These are phyloP conservation scores for Cercospora sp. DNA, from an alignment of 2,329 filamentous ascomycete genomes.

Conservation along the genomic window DNA sequence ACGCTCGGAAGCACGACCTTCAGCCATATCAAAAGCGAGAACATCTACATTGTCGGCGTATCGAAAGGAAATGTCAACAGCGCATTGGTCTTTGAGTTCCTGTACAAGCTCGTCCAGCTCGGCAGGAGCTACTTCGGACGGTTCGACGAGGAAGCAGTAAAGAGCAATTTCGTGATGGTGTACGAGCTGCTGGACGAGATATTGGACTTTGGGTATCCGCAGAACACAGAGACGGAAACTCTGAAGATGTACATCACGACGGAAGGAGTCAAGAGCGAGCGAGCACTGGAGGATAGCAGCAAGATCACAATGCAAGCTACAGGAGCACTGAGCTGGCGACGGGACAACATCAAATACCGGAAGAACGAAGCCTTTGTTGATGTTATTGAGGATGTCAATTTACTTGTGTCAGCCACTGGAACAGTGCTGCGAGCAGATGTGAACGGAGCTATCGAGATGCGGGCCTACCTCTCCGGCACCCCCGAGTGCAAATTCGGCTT, in stretches of 20 bases:
- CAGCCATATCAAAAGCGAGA: constrained; percentile 99
- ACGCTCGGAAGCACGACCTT: constrained; percentile 98
- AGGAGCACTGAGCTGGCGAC: constrained; percentile 92
- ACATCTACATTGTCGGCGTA: constrained; percentile 95
- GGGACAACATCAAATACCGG: constrained; percentile 96
- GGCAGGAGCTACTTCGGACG: constrained; percentile 98
- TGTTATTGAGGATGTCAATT: constrained; percentile 97
- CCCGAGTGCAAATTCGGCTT: constrained; percentile 99
- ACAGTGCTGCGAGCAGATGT: constrained; percentile 94
- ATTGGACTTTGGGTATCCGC: constrained; percentile 96
- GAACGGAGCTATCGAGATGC: constrained; percentile 97
- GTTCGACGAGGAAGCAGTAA: constrained; percentile 98
- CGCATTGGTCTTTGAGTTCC: constrained; percentile 94
- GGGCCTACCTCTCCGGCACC: constrained; percentile 91
- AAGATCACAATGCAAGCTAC: constrained; percentile 99
- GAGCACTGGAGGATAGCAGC: constrained; percentile 81
- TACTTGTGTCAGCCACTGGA: constrained; percentile 97
- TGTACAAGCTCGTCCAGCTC: constrained; percentile 86
- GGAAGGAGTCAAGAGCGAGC: constrained; percentile 92
- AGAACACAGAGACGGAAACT: constrained; percentile 98
- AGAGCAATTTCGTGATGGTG: constrained; percentile 99
- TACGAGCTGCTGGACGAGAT: constrained; percentile 98
- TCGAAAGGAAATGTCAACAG: constrained; percentile 99
- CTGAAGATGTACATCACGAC: constrained; percentile 99
- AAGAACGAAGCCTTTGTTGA: constrained; percentile 99